These are phyloP conservation scores for Ulota crispa DNA, from an alignment of 225 moss, liverwort and hornwort genomes.

Conservation along the genomic window DNA sequence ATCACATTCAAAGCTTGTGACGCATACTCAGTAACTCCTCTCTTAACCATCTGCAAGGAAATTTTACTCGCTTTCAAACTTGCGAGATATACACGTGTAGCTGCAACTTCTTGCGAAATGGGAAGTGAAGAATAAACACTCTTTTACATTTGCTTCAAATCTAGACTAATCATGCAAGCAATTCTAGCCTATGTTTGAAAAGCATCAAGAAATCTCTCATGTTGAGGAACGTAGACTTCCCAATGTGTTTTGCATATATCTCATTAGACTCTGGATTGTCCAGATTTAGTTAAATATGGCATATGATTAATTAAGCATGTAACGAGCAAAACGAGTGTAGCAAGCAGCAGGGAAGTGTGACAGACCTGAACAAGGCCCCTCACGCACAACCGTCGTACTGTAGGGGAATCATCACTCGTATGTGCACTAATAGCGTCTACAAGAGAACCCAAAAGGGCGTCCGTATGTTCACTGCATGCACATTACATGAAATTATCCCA, in stretches of 20 bases:
- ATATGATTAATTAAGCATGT: too few relatives aligned
- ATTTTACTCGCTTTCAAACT: not conserved
- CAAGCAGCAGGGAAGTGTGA: slow-evolving; percentile 6
- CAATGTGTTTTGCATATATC: too few relatives aligned
- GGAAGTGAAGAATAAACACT: not conserved
- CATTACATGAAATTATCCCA: not conserved
- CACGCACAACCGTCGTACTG: slow-evolving; percentile 79
- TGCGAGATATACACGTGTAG: not conserved
- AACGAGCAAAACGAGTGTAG: too few relatives aligned
- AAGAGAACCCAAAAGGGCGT: slow-evolving; percentile 64
- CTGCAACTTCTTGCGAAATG: not conserved
- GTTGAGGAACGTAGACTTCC: too few relatives aligned
- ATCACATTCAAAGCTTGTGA: slow-evolving; percentile 88
- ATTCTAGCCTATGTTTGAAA: too few relatives aligned
- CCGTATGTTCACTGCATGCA: slow-evolving; percentile 62
- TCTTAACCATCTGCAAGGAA: slow-evolving; percentile 64
- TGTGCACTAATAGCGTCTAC: slow-evolving; percentile 87
- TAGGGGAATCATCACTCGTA: slow-evolving; percentile 77
- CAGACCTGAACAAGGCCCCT: slow-evolving; percentile 81
- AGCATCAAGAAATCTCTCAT: too few relatives aligned
- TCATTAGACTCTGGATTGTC: too few relatives aligned
- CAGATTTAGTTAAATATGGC: too few relatives aligned
- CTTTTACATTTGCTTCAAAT: not conserved
- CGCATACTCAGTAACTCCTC: slow-evolving; percentile 64
- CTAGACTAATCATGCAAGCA: too few relatives aligned